A percentile compares a stretch with the other conserved stretches of the same genome.
phyloP scores from a whole-genome alignment of 2,329 filamentous ascomycete species.

The Teratosphaeria viscida region DNA sequence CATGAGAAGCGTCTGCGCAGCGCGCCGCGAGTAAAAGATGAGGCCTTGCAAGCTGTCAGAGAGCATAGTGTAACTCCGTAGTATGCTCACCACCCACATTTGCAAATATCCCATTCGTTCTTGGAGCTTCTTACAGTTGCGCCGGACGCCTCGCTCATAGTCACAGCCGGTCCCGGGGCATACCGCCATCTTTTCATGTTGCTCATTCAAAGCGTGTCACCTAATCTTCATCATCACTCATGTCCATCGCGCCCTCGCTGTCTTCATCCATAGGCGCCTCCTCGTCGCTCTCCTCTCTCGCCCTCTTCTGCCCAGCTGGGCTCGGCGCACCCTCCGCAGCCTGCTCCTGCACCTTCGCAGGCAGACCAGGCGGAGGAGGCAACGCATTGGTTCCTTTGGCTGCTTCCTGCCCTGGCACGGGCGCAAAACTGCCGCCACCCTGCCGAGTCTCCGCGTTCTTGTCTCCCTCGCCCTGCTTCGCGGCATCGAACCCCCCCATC shows the following conservation, averaged over 20 bases:
- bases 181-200: neutral
- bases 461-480: neutral
- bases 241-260: constrained; percentile 50
- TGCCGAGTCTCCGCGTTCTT: neutral
- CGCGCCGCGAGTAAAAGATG: neutral
- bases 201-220: neutral
- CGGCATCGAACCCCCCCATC: neutral
- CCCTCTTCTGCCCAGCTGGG: constrained; percentile 46
- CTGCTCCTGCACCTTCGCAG: constrained; percentile 14
- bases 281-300: constrained; percentile 32
- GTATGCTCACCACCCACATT: neutral
- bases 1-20: neutral
- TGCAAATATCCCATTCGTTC: neutral
- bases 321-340: constrained; percentile 39
- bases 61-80: neutral
- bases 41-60: neutral
- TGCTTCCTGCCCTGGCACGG: neutral
- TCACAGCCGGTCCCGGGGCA: neutral
- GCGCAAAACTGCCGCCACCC: neutral
- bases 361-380: constrained; percentile 50
- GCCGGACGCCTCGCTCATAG: neutral
- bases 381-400: constrained; percentile 49
- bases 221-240: constrained; percentile 61
- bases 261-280: constrained; percentile 32
- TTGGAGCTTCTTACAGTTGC: neutral